A percentile compares a stretch with the other conserved stretches of the same genome.
These are phyloP conservation scores for Hortiboletus campestris DNA, from an alignment of 768 basidiomycete genomes.

Conservation along the genomic window DNA sequence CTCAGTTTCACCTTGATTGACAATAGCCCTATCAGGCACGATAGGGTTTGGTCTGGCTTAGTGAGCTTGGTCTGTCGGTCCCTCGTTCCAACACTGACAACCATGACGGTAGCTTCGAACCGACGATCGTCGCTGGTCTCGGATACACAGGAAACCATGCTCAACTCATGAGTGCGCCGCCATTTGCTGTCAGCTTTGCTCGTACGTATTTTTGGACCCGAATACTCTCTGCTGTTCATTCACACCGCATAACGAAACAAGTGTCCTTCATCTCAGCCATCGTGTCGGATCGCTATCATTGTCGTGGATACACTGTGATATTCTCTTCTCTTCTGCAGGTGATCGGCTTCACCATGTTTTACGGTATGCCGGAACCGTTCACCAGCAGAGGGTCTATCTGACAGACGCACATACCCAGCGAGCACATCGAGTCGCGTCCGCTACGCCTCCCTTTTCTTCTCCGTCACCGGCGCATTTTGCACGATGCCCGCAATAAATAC, in stretches of 20 bases:
- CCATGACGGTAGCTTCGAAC: neutral
- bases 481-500: conserved; percentile 51
- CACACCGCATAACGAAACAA: conserved; percentile 11
- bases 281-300: conserved; percentile 42
- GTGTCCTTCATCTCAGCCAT: conserved; percentile 42
- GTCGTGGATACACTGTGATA: conserved; percentile 32
- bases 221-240: conserved; percentile 7
- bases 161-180: conserved; percentile 61
- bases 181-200: neutral
- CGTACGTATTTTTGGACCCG: no score
- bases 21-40: conserved; percentile 10
- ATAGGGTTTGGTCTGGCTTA: conserved; percentile 16
- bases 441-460: conserved; percentile 55
- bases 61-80: conserved; percentile 9
- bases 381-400: neutral
- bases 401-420: conserved; percentile 3
- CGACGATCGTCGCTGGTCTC: conserved; percentile 56
- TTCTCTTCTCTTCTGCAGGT: conserved; percentile 42
- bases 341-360: conserved; percentile 17
- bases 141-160: conserved; percentile 55
- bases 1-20: neutral
- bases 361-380: neutral
- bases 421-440: conserved; percentile 36
- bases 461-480: conserved; percentile 49
- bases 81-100: neutral